Evolutionary conservation across 2,329 filamentous ascomycete species (phyloP), one percentile per base, ranked within the genome.

Genomic region (Capronia epimyces): DNA sequence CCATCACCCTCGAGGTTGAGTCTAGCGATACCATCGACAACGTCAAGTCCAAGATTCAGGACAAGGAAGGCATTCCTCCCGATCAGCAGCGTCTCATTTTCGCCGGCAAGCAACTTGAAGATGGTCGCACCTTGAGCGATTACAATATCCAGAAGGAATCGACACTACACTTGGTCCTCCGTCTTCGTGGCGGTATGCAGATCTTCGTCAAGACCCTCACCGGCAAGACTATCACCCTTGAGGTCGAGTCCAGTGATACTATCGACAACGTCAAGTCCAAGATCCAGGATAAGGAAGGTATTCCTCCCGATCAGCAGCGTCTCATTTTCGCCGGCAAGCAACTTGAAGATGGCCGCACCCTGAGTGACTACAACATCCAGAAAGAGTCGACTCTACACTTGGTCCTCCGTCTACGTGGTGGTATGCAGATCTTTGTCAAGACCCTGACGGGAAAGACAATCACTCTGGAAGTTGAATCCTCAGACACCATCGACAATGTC

Each of bases 271-370:
- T 96, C 32, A 96, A 96, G 82, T 83, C 80, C 44, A 96, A 96
- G 81, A 96, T 96, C 37, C 90, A 96, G 72, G 90, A 96, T 66
- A 96, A 96, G 81, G 90, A 96, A 72, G 90, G 90, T 21, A 96
- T 96, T 50, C 91, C 90, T 41, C 90, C 90, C 9, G 90, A 96
- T 67, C 90, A 97, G 73, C 90, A 96, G 76, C 91, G 90, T 63
- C 72, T 96, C 61, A 96, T 96, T 69, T 96, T 96, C 62, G 90
- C 90, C 39, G 91, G 90, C 50, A 96, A 96, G 80, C 90, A 96
- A 69, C 82, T 96, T 3, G 91, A 97, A 71, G 91, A 97, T 62
- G 90, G 91, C 57, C 88, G 90, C 47, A 95, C 89, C 22, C 77
- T 95, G 0, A 84, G 81, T 55, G 89, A 95, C 69, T 95, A 95